Evolutionary conservation across 768 basidiomycete species (phyloP), one percentile per base, ranked within the genome.

Genomic region (Hemileccinum impolitum): DNA sequence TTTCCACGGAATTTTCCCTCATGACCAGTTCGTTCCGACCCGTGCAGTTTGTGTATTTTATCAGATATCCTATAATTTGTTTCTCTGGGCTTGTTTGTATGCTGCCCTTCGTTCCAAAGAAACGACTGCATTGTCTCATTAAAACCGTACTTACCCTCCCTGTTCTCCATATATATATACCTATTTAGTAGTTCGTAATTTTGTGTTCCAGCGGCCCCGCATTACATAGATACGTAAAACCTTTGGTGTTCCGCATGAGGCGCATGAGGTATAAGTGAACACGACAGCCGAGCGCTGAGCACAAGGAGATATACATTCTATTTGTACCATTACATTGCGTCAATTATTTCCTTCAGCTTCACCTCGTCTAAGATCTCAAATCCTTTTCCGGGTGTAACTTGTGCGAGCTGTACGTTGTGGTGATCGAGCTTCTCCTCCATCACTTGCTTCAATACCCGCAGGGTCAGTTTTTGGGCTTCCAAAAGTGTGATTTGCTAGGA

Each of bases 351-450:
- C 73, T 94, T 89, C 62, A 97, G 74, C 59, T 76, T 75, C 26
- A 75, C 78, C 69, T 95, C 92, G 56, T 85, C 77, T 53, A 98
- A 66, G 57, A 97, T 96, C 70, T 90, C 80, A 65, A 95, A 97
- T n/a, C 94, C 94, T 47, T 77, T 81, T 37, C 70, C 75, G 39
- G 71, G 68, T 48, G 92, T 94, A n/a, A 97, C 94, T 78, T 94
- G 93, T 45, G 95, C 94, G 13, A 99, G 77, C 69, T 98, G 94
- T 21, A 98, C 94, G 59, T 99, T 98, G 73, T 97, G 94, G 59
- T 96, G 91, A 70, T 98, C 95, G 37, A 99, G 80, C 68, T 96
- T 97, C 74, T 98, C 96, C 69, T 98, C 96, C 96, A 98, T 99
- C 38, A 98, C 96, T 73, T 98, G 94, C 73, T 99, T 98, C 54